phyloP scores from a whole-genome alignment of 1,284 basidiomycete genomes.

The Melampsora larici-populina region DNA sequence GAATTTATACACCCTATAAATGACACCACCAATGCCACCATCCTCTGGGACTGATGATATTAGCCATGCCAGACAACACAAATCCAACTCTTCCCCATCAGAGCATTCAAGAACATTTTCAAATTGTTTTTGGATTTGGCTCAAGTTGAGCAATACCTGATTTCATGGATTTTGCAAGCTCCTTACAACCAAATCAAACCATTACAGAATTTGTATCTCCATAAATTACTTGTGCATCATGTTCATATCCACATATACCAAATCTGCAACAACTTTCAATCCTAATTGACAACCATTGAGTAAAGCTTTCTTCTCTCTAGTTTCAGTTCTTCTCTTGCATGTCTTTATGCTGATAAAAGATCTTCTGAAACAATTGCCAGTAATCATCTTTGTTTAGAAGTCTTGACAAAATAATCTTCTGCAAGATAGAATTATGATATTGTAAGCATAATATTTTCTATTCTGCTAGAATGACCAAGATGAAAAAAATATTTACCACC shows the following conservation, averaged over 20 bases:
- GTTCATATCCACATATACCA: constrained; percentile 82
- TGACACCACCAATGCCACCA: no score
- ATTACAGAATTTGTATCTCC: constrained; percentile 98
- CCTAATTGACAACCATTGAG: constrained; percentile 91
- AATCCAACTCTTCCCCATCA: no score
- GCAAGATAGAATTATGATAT: neutral
- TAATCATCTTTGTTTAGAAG: constrained; percentile 73
- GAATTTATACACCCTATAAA: no score
- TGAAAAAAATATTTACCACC: neutral
- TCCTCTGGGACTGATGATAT: no score
- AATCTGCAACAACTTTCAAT: constrained; percentile 94
- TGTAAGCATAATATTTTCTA: neutral
- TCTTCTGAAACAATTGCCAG: constrained; percentile 88
- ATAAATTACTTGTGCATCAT: constrained; percentile 89
- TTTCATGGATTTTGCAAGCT: constrained; percentile 78
- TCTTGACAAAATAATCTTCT: constrained; percentile 76
- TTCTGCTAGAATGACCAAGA: constrained; percentile 7
- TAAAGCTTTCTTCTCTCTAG: constrained; percentile 90
- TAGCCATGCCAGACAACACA: no score
- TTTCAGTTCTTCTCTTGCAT: constrained; percentile 87
- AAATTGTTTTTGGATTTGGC: neutral
- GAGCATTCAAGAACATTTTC: no score
- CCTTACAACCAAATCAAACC: constrained; percentile 86
- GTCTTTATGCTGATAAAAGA: constrained; percentile 80
- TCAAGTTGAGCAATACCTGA: constrained; percentile 62